Conservation (phyloP, 1,284 basidiomycete species). For the Bondarzewia mesenterica region DNA sequence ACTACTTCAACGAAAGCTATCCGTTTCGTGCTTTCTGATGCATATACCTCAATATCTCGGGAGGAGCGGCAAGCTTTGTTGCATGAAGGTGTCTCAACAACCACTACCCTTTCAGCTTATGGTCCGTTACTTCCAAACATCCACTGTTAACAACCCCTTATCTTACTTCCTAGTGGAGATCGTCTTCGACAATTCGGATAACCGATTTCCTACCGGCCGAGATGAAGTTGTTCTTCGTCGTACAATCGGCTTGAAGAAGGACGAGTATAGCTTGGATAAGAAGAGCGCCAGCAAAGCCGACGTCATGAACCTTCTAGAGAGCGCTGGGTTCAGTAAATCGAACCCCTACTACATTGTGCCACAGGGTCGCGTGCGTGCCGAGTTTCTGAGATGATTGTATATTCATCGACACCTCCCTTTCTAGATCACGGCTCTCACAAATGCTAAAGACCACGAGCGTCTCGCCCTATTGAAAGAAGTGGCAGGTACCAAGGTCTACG, state of each 20-base stretch:
- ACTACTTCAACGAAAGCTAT: slow-evolving; percentile 54
- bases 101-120: slow-evolving; percentile 89
- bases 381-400: background rate
- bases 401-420: background rate
- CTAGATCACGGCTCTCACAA: slow-evolving; percentile 93
- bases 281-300: slow-evolving; percentile 95
- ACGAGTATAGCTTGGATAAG: slow-evolving; percentile 96
- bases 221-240: slow-evolving; percentile 82
- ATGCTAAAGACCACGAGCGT: slow-evolving; percentile 94
- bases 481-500: slow-evolving; percentile 97
- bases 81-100: slow-evolving; percentile 87
- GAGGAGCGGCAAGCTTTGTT: slow-evolving; percentile 90
- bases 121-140: slow-evolving; percentile 38
- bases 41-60: slow-evolving; percentile 91
- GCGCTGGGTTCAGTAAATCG: slow-evolving; percentile 92
- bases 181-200: slow-evolving; percentile 84
- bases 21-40: slow-evolving; percentile 95
- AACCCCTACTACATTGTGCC: slow-evolving; percentile 99
- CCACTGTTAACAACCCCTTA: background rate
- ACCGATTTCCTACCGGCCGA: slow-evolving; percentile 84
- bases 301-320: slow-evolving; percentile 93
- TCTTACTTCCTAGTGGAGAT: slow-evolving; percentile 55
- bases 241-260: slow-evolving; percentile 97
- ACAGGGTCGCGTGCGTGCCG: slow-evolving; percentile 79
- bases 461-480: slow-evolving; percentile 95